Base-by-base conservation (phyloP, 2,329 filamentous ascomycete species). In the Xylariaceae sp. region DNA sequence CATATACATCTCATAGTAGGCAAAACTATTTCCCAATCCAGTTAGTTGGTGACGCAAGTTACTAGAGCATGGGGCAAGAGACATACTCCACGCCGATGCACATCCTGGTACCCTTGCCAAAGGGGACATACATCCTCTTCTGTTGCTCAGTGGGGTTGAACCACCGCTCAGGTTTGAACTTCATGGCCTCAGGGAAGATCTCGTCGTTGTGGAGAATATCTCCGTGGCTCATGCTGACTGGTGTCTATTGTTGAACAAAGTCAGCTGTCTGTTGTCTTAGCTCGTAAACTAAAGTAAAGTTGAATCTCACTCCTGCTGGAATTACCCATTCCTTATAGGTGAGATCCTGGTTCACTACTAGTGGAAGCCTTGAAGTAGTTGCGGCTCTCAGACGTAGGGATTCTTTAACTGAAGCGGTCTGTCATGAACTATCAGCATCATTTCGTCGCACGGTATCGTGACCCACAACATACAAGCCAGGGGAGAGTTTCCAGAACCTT, bases 201-300 rank as follows among this genome's bases (percentile, higher is more conserved):
- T 44, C 40, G 16, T 44, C 40, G n/a, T 44, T 44, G 40, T 44
- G 40, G 29, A 44, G 40, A 3, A 44, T 44, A 14, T 44, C 40
- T 2, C 24, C n/a, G 4, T 29, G 24, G 19, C 24, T 29, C 40
- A 44, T 44, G 16, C 40, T 44, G 26, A 44, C 24, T 11, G 40
- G 40, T 11, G 40, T 44, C 40, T 44, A 19, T 11, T n/a, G 9
- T 14, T n/a, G n/a, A n/a, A n/a, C n/a, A n/a, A n/a, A n/a, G n/a
- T n/a, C n/a, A n/a, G n/a, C n/a, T n/a, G n/a, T n/a, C n/a, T n/a
- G n/a, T n/a, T n/a, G n/a, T n/a, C n/a, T n/a, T n/a, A n/a, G n/a
- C n/a, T n/a, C n/a, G n/a, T n/a, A n/a, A n/a, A n/a, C n/a, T n/a
- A n/a, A n/a, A n/a, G n/a, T n/a, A n/a, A n/a, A n/a, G 24, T 4